Conservation (phyloP, 495 filamentous ascomycete species). For the Podospora pseudocomata region DNA sequence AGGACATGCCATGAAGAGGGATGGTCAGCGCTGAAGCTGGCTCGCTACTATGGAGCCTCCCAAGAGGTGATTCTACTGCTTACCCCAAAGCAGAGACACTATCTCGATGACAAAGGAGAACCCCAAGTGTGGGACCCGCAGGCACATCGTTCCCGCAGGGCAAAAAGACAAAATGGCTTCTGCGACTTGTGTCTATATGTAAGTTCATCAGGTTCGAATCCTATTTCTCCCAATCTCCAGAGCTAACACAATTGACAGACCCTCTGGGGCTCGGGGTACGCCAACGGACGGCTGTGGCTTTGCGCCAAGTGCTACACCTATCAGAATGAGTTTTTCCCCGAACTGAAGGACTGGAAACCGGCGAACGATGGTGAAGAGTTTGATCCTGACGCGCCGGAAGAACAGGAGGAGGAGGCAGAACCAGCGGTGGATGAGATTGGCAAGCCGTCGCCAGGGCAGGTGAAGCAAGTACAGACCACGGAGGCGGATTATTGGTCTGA, state of each 20-base stretch:
- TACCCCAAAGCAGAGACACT: background rate
- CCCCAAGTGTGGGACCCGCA: background rate
- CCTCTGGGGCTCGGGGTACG: background rate
- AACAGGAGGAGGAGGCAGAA: background rate
- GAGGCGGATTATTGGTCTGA: background rate
- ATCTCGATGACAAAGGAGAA: background rate
- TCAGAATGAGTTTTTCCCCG: background rate
- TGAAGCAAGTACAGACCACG: background rate
- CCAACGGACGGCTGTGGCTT: background rate
- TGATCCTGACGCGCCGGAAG: background rate
- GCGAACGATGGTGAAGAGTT: background rate
- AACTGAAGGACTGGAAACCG: background rate
- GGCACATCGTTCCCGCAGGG: background rate
- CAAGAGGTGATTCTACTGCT: background rate
- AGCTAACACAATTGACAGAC: background rate
- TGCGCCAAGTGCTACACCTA: background rate
- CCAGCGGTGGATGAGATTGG: background rate
- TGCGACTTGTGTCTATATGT: background rate
- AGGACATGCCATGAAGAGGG: background rate
- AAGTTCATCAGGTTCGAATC: background rate
- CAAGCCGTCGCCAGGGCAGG: background rate
- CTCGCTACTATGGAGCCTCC: background rate
- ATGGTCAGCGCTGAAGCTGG: background rate
- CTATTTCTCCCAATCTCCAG: too few relatives aligned
- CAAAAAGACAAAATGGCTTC: background rate